Percentiles rank a stretch among this genome's conserved stretches.
phyloP scores from a whole-genome alignment of 495 filamentous ascomycete genomes.

The Daldinia caldariorum region DNA sequence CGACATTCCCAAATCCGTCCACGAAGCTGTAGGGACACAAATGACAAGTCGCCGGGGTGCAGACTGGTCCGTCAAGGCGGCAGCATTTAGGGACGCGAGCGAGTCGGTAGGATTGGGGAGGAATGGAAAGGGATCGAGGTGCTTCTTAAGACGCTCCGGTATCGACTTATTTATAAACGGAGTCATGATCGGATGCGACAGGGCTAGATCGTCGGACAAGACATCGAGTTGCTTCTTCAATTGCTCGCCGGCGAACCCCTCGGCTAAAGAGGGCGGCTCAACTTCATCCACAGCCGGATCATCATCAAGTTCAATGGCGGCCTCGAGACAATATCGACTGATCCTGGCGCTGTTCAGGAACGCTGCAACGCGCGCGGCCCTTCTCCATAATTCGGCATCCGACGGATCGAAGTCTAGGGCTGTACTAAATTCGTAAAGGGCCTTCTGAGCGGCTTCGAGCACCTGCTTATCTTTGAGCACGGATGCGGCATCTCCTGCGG shows the following conservation, averaged over 20 bases:
- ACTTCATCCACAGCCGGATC: conserved; percentile 73
- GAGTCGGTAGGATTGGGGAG: conserved; percentile 66
- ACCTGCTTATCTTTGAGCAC: conserved; percentile 54
- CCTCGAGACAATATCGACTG: conserved; percentile 87
- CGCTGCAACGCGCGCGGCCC: conserved; percentile 78
- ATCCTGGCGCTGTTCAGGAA: conserved; percentile 80
- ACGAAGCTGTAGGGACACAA: conserved; percentile 47
- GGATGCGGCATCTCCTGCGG: conserved; percentile 43
- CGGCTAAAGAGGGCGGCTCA: conserved; percentile 83
- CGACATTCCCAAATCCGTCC: conserved; percentile 56
- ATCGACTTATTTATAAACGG: conserved; percentile 70
- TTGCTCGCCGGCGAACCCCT: conserved; percentile 82
- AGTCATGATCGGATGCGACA: conserved; percentile 72
- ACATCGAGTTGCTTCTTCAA: conserved; percentile 72
- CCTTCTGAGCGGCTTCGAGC: conserved; percentile 53
- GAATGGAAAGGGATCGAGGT: conserved; percentile 80
- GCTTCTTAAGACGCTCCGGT: conserved; percentile 68
- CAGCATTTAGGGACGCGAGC: conserved; percentile 39
- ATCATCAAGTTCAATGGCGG: conserved; percentile 87
- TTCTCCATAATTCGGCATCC: conserved; percentile 93
- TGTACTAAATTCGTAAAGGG: conserved; percentile 71
- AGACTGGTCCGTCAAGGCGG: conserved; percentile 56
- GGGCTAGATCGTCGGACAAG: conserved; percentile 76
- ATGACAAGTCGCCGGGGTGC: conserved; percentile 62
- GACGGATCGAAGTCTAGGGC: conserved; percentile 91